Percentiles rank a stretch among this genome's conserved stretches.
Conservation (phyloP, 2,329 filamentous ascomycete genomes). For the Ascochyta rabiei region DNA sequence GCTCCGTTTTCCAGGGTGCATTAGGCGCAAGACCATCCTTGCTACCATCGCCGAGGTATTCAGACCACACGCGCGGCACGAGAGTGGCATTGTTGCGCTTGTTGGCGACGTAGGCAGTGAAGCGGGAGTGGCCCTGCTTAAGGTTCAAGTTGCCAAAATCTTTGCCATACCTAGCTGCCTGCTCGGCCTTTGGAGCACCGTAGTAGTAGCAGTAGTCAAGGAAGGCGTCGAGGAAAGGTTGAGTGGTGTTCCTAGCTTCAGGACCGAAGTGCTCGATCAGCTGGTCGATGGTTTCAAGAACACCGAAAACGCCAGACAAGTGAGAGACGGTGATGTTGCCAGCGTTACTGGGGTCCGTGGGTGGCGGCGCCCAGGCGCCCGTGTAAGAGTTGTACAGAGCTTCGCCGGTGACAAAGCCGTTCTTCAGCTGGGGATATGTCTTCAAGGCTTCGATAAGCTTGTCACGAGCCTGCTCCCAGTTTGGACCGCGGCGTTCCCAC, state of each 20-base stretch:
- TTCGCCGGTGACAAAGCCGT: constrained; percentile 65
- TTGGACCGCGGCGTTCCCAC: constrained; percentile 62
- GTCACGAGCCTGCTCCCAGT: constrained; percentile 58
- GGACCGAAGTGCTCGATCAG: constrained; percentile 55
- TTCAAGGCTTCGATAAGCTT: constrained; percentile 58
- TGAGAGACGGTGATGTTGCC: constrained; percentile 62
- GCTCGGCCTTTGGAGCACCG: constrained; percentile 56
- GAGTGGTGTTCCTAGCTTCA: constrained; percentile 50
- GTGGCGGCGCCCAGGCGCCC: constrained; percentile 59
- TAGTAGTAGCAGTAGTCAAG: constrained; percentile 68
- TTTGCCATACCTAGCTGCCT: constrained; percentile 59
- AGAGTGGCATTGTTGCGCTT: constrained; percentile 55
- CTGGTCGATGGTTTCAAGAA: constrained; percentile 64
- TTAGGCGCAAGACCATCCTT: constrained; percentile 46
- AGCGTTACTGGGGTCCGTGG: constrained; percentile 58
- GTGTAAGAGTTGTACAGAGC: constrained; percentile 59
- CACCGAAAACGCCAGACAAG: constrained; percentile 63
- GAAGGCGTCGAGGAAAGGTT: constrained; percentile 61
- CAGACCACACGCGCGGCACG: constrained; percentile 60
- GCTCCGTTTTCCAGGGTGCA: constrained; percentile 52
- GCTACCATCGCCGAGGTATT: constrained; percentile 56
- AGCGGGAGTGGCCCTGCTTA: constrained; percentile 63
- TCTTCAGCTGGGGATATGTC: constrained; percentile 61
- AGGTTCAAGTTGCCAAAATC: constrained; percentile 56
- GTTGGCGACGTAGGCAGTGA: constrained; percentile 61